phyloP scores from a whole-genome alignment of 176 grass and related monocot genomes.

The Raddia guianensis region DNA sequence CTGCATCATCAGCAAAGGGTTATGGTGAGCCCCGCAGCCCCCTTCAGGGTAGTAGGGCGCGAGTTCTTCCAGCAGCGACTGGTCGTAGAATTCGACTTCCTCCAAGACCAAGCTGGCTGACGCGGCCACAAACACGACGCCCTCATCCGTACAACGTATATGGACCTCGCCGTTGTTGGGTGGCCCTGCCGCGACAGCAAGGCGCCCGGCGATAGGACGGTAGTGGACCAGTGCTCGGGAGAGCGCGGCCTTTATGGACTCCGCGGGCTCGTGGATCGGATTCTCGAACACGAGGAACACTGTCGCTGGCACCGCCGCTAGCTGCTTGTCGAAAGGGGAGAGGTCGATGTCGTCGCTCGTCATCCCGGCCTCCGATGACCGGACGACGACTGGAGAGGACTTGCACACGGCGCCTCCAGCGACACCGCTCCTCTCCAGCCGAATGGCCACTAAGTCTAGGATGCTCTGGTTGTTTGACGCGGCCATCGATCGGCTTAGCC shows the following conservation, averaged over 20 bases:
- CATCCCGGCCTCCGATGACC: neutral
- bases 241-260: neutral
- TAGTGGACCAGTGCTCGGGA: constrained; percentile 1
- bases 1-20: constrained; percentile 12
- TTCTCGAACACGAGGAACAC: neutral
- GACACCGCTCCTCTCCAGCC: no score
- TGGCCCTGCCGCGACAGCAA: accelerated
- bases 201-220: neutral
- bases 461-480: no score
- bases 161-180: neutral
- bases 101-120: neutral
- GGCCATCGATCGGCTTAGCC: no score
- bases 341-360: neutral
- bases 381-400: neutral
- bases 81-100: neutral
- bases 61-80: neutral
- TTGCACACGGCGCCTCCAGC: neutral
- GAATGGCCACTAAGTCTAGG: no score
- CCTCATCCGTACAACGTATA: neutral
- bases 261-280: neutral
- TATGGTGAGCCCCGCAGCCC: neutral
- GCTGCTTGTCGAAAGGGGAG: neutral
- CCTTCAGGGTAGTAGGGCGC: neutral
- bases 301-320: neutral
- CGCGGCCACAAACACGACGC: neutral